phyloP scores from a whole-genome alignment of 1,284 basidiomycete species.

The Ceratobasidium sp. region DNA sequence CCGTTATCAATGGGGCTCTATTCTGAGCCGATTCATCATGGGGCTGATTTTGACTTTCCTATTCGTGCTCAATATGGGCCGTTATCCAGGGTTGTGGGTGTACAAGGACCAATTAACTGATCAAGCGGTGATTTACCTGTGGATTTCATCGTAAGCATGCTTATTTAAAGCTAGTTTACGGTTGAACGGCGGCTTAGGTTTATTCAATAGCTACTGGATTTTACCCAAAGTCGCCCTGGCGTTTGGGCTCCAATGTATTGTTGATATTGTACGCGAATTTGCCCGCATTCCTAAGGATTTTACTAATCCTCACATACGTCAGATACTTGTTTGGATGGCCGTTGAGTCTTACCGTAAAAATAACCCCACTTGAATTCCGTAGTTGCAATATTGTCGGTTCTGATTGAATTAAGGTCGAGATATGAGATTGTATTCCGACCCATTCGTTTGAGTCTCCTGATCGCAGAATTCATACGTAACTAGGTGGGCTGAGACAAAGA shows the following conservation, averaged over 20 bases:
- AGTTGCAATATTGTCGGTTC: no score
- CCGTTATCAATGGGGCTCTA: constrained; percentile 30
- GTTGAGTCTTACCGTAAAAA: no score
- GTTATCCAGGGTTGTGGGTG: constrained; percentile 24
- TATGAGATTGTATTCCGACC: no score
- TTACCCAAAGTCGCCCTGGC: constrained; percentile 22
- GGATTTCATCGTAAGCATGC: constrained; percentile 17
- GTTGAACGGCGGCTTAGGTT: background rate
- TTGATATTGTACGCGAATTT: constrained; percentile 14
- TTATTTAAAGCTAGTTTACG: background rate
- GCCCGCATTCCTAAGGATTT: no score
- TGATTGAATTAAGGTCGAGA: no score
- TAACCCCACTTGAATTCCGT: no score
- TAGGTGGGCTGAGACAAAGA: no score
- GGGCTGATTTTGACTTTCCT: background rate
- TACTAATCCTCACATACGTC: no score
- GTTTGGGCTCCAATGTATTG: constrained; percentile 2
- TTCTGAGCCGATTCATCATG: constrained; percentile 17
- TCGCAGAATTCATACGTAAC: no score
- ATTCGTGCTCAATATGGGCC: constrained; percentile 19
- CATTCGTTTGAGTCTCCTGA: no score
- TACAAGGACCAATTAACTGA: constrained; percentile 9
- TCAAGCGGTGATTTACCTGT: constrained; percentile 7
- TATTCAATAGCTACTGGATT: constrained; percentile 13
- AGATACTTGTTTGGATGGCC: no score